Evolutionary conservation across 1,284 basidiomycete species (phyloP).

Genomic region (Cryptococcus maquisensis): DNA sequence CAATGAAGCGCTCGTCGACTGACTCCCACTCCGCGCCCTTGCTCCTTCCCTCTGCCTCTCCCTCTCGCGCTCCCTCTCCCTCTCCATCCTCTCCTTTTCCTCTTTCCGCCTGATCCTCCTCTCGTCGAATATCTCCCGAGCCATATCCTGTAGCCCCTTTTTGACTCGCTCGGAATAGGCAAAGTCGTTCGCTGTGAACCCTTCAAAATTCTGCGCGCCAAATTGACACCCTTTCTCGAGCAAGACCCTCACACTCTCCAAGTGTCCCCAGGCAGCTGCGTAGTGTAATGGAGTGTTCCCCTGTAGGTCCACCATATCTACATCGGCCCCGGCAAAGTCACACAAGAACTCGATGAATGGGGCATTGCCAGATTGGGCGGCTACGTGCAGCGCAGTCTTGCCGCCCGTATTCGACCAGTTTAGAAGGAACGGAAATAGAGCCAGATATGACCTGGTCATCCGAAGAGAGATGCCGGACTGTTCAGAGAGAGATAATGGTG

Average conservation of each 20-base stretch:
- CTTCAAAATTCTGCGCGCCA: slow-evolving; percentile 76
- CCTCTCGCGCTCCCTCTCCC: not conserved
- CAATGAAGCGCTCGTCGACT: slow-evolving; percentile 9
- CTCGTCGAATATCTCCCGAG: slow-evolving; percentile 30
- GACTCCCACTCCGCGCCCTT: slow-evolving; percentile 8
- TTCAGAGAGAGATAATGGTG: slow-evolving; percentile 14
- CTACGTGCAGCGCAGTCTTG: slow-evolving; percentile 83
- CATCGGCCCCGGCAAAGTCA: slow-evolving; percentile 73
- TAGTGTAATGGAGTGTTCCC: slow-evolving; percentile 92
- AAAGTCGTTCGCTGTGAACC: slow-evolving; percentile 86
- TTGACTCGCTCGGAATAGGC: slow-evolving; percentile 63
- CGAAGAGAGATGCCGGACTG: slow-evolving; percentile 23
- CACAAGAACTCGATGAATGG: slow-evolving; percentile 69
- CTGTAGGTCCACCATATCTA: slow-evolving; percentile 79
- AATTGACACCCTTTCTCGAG: slow-evolving; percentile 84
- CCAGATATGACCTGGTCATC: slow-evolving; percentile 37
- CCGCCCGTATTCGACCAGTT: slow-evolving; percentile 87
- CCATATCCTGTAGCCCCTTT: slow-evolving; percentile 27
- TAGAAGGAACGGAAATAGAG: slow-evolving; percentile 61
- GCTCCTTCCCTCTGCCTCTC: not conserved
- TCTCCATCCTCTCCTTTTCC: not conserved
- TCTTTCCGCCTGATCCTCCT: slow-evolving; percentile 5
- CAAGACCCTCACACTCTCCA: slow-evolving; percentile 73
- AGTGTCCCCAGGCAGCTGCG: slow-evolving; percentile 41
- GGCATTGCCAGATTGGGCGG: slow-evolving; percentile 81